A percentile compares a stretch with the other conserved stretches of the same genome.
Conservation (phyloP, 768 basidiomycete species). For the Lactarius pseudohatsudake region DNA sequence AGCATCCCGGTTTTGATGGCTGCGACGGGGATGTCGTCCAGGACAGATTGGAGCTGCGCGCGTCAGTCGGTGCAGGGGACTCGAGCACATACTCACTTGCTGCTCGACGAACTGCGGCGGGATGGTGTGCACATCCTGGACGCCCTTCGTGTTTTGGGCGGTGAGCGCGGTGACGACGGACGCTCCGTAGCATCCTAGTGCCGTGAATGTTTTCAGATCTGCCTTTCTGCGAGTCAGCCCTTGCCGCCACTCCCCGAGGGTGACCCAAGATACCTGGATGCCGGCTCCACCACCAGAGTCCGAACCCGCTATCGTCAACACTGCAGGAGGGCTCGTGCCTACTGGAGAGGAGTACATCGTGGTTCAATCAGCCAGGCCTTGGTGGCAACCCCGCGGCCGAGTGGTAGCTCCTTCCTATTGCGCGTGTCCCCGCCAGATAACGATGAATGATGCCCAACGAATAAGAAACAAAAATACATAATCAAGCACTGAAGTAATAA, state of each 20-base stretch:
- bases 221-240: constrained; percentile 47
- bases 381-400: background rate
- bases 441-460: constrained; percentile 14
- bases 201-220: constrained; percentile 83
- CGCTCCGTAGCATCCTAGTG: constrained; percentile 74
- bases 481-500: constrained; percentile 29
- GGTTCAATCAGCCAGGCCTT: background rate
- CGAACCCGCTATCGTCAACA: constrained; percentile 77
- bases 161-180: constrained; percentile 84
- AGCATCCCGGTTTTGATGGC: constrained; percentile 94
- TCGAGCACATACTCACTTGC: constrained; percentile 53
- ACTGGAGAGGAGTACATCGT: background rate
- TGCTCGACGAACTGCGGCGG: constrained; percentile 70
- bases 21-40: constrained; percentile 67
- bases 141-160: constrained; percentile 86
- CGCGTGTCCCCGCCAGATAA: constrained; percentile 4
- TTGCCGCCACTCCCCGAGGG: background rate
- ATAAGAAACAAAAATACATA: constrained; percentile 24
- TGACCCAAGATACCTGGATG: constrained; percentile 62
- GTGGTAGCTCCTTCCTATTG: background rate
- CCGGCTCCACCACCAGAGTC: constrained; percentile 88
- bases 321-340: constrained; percentile 31
- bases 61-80: background rate
- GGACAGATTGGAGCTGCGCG: constrained; percentile 63
- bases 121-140: constrained; percentile 67